Base-by-base conservation (phyloP, 257 asterid species). In the Scutellaria minor region DNA sequence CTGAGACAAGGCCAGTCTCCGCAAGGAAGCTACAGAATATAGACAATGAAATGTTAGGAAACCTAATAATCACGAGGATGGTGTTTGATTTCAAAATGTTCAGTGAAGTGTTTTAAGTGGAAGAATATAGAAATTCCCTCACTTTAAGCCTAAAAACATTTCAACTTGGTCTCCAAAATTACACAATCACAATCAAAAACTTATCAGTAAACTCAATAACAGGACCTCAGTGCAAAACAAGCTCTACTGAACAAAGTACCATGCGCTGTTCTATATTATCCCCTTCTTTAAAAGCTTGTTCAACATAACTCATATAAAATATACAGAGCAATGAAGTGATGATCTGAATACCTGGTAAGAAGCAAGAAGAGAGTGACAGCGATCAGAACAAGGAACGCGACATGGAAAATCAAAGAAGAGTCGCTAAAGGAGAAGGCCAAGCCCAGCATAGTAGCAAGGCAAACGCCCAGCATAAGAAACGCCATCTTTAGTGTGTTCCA, bases 401-500 rank as follows among this genome's bases (percentile, higher is more conserved):
- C 90, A 62, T 95, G 99, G 65, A 92, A 83, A 9, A 89, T 77
- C 84, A 92, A 77, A 13, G 81, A 74, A 45, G 83, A 81, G 77
- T 92, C 99, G 73, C 94, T 87, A 18, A 80, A 83, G 20, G 99
- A 85, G 81, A 95, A 90, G 18, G 98, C 96, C 74, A 92, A 79
- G 55, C 95, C 90, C 81, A 95, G 71, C 92, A 95, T 83, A 52
- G 85, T 84, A 78, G 84, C 88, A 51, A 91, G 96, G 79, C 97
- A 88, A 31, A 88, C 54, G 64, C 89, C 86, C 83, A 94, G 85
- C 98, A 94, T 80, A 5, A 91, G 65, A 68, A 94, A 91, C 66
- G 97, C 89, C 14, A 85, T 46, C 87, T 87, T 95, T 14, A 95
- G 66, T 39, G 96, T 81, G 68, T 90, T 88, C 99, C 98, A 95